Evolutionary conservation across 345 rosid species (phyloP).

Genomic region (Iberis pinnata): DNA sequence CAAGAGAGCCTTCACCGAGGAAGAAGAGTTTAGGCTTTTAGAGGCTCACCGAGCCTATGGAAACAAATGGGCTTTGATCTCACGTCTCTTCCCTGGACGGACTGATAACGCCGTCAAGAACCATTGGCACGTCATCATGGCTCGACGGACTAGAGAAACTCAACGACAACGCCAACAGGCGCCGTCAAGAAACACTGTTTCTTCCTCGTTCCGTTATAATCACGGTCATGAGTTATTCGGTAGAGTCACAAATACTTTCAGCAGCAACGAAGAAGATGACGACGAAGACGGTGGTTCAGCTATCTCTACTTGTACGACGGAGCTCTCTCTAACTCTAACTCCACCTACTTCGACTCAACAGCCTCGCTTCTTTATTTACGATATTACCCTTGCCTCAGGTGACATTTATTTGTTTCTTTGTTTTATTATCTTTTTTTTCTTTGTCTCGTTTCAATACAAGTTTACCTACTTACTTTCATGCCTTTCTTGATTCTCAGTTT

Average conservation of each 20-base stretch:
- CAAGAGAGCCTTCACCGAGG: constrained; percentile 76
- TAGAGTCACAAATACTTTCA: neutral
- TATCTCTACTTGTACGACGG: constrained; percentile 30
- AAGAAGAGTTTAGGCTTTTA: constrained; percentile 83
- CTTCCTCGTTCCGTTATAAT: constrained; percentile 15
- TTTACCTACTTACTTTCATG: neutral
- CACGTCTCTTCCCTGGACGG: constrained; percentile 90
- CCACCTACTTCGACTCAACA: constrained; percentile 19
- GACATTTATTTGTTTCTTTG: neutral
- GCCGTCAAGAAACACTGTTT: constrained; percentile 13
- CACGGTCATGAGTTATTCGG: constrained; percentile 6
- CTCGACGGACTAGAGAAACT: constrained; percentile 71
- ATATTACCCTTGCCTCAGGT: constrained; percentile 26
- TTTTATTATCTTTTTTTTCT: neutral
- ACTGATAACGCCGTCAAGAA: constrained; percentile 97
- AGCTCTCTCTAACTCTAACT: constrained; percentile 33
- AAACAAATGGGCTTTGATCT: constrained; percentile 99
- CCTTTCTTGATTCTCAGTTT: constrained; percentile 13
- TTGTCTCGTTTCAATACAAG: too few species aligned
- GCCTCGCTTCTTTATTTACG: constrained; percentile 24
- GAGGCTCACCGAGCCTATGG: constrained; percentile 81
- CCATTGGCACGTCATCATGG: constrained; percentile 98
- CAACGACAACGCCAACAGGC: constrained; percentile 19
- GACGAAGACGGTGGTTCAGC: constrained; percentile 21
- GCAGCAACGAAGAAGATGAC: constrained; percentile 14